A percentile compares a stretch with the other conserved stretches of the same genome.
Evolutionary conservation across 2,329 filamentous ascomycete genomes (phyloP).

Genomic region (Aspergillus felis): DNA sequence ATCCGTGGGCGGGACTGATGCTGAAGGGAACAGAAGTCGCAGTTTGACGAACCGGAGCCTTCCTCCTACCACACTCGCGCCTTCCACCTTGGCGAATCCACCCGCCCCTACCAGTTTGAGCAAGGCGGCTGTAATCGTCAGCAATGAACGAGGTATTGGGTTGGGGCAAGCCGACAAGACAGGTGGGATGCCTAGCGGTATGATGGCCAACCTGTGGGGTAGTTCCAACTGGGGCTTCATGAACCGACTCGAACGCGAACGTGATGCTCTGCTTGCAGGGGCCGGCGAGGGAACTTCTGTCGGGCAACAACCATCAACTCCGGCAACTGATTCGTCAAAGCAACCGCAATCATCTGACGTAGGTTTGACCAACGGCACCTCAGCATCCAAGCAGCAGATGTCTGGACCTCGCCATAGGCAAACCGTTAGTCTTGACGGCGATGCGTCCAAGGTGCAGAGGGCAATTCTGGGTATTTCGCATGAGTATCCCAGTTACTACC

Average conservation of each 20-base stretch:
- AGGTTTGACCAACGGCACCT: slow-evolving; percentile 18
- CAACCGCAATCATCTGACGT: slow-evolving; percentile 15
- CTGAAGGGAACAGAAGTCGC: slow-evolving; percentile 33
- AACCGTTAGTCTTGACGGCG: slow-evolving; percentile 53
- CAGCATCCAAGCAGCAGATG: slow-evolving; percentile 21
- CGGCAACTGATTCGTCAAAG: slow-evolving; percentile 25
- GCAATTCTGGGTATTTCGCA: slow-evolving; percentile 35
- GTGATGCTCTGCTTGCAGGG: slow-evolving; percentile 36
- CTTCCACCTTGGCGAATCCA: slow-evolving; percentile 75
- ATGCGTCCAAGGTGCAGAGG: slow-evolving; percentile 33
- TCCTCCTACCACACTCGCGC: slow-evolving; percentile 66
- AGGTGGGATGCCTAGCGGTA: slow-evolving; percentile 74
- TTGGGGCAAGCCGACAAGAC: slow-evolving; percentile 58
- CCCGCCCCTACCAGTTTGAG: slow-evolving; percentile 83
- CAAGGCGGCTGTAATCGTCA: slow-evolving; percentile 76
- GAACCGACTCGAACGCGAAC: slow-evolving; percentile 57
- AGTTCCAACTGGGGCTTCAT: slow-evolving; percentile 75
- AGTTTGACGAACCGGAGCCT: slow-evolving; percentile 40
- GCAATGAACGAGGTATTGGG: slow-evolving; percentile 68
- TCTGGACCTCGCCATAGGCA: slow-evolving; percentile 48
- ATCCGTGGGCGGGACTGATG: slow-evolving; percentile 36
- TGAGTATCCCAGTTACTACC: slow-evolving; percentile 72
- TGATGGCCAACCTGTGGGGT: slow-evolving; percentile 93
- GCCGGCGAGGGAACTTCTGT: slow-evolving; percentile 15
- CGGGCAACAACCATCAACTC: slow-evolving; percentile 17